These are phyloP conservation scores for Kwoniella mangroviensis DNA, from an alignment of 768 basidiomycete species.

Conservation along the genomic window DNA sequence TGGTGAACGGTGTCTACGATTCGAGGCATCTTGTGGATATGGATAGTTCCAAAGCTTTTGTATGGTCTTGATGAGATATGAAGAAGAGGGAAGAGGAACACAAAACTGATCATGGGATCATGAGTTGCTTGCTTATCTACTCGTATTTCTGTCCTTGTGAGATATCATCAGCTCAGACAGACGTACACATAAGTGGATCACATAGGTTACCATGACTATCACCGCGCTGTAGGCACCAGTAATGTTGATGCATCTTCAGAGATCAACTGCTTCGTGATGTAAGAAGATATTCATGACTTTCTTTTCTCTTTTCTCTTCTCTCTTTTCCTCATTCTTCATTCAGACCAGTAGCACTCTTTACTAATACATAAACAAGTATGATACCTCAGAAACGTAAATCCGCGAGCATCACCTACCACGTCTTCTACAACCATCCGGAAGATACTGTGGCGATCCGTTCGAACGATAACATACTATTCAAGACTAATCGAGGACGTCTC, in stretches of 20 bases:
- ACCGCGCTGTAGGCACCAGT: too few species aligned
- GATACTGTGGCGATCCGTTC: neutral
- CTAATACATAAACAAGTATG: neutral
- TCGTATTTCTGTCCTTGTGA: neutral
- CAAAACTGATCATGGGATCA: too few species aligned
- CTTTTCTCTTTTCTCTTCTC: too few species aligned
- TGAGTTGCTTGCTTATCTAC: too few species aligned
- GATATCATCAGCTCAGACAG: neutral
- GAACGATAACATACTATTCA: neutral
- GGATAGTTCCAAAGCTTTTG: too few species aligned
- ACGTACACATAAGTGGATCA: too few species aligned
- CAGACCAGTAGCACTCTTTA: too few species aligned
- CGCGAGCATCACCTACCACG: neutral
- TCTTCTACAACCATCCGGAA: neutral
- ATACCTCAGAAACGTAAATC: neutral
- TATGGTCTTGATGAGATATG: neutral
- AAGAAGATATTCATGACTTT: too few species aligned
- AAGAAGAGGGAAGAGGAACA: neutral
- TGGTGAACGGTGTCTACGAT: neutral
- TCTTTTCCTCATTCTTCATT: too few species aligned
- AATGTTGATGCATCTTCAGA: too few species aligned
- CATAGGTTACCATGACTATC: too few species aligned
- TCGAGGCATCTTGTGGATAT: constrained; percentile 8
- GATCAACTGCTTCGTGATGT: too few species aligned
- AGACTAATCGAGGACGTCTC: neutral